Evolutionary conservation across 495 filamentous ascomycete genomes (phyloP).

Genomic region (Penicillium psychrofluorescens): DNA sequence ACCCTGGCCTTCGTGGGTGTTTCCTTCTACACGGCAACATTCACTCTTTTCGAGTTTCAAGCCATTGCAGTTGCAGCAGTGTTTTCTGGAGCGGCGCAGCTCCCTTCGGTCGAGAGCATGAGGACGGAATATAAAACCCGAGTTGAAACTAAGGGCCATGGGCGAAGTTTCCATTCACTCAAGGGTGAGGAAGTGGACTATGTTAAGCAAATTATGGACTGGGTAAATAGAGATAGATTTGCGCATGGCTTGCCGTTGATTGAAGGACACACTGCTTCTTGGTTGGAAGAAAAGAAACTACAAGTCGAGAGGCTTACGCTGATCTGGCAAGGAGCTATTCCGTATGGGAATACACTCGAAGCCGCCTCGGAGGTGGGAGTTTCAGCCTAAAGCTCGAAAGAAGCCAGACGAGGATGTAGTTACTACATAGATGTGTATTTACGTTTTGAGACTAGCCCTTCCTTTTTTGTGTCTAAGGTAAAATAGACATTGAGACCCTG

Average conservation of each 20-base stretch:
- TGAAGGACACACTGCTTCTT: constrained; percentile 37
- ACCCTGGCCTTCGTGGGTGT: constrained; percentile 55
- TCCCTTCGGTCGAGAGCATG: constrained; percentile 45
- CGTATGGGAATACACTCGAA: not conserved
- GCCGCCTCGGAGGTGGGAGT: too few species aligned
- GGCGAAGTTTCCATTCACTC: constrained; percentile 49
- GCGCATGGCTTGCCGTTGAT: constrained; percentile 23
- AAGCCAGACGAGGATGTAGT: too few species aligned
- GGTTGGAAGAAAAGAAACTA: constrained; percentile 27
- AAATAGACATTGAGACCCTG: too few species aligned
- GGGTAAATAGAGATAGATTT: constrained; percentile 41
- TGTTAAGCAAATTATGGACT: constrained; percentile 44
- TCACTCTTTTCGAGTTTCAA: constrained; percentile 61
- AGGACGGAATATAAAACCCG: constrained; percentile 42
- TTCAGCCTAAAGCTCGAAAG: too few species aligned
- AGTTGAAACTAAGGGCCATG: constrained; percentile 36
- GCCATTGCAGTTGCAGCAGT: constrained; percentile 52
- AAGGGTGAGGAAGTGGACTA: constrained; percentile 46
- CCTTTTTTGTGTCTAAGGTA: too few species aligned
- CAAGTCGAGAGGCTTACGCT: constrained; percentile 19
- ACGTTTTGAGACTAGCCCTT: too few species aligned
- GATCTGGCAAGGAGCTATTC: constrained; percentile 4
- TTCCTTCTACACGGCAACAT: constrained; percentile 53
- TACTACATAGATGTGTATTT: too few species aligned
- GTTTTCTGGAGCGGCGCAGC: constrained; percentile 40